Percentiles rank a stretch among this genome's conserved stretches.
Conservation (phyloP, 179 eudicot species). For the Monotropa hypopitys region DNA sequence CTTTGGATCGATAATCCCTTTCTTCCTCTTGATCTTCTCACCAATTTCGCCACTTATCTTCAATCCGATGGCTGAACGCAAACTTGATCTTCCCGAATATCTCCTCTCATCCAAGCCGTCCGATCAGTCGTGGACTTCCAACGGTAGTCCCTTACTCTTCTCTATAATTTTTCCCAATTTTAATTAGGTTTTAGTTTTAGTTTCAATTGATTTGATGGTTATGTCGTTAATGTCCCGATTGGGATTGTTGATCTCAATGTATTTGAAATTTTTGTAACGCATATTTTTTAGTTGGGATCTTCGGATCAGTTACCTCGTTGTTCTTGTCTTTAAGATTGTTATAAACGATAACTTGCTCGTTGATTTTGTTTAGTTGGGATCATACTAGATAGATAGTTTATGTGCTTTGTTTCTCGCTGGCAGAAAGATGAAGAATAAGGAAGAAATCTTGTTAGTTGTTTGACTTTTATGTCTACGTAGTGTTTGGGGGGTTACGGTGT, state of each 20-base stretch:
- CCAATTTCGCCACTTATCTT: neutral
- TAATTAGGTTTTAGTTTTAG: neutral
- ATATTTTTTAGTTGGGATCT: too few relatives aligned
- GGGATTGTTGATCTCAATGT: constrained; percentile 5
- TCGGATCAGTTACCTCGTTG: constrained; percentile 7
- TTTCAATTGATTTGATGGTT: constrained; percentile 6
- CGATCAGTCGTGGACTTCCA: constrained; percentile 30
- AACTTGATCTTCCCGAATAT: constrained; percentile 59
- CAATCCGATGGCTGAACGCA: constrained; percentile 40
- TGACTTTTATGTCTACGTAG: neutral
- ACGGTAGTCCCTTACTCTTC: constrained; percentile 23
- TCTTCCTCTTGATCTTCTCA: neutral
- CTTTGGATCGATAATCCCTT: neutral
- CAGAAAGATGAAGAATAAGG: neutral
- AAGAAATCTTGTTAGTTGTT: neutral
- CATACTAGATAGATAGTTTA: too few relatives aligned
- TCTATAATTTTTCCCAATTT: neutral
- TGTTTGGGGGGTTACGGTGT: neutral
- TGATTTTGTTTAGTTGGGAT: neutral
- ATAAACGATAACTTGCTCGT: neutral
- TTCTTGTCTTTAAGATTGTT: neutral
- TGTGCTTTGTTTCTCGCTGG: neutral
- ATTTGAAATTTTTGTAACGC: neutral
- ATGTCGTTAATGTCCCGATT: neutral
- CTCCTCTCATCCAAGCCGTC: constrained; percentile 39